Evolutionary conservation across 116 monocot species (phyloP), one percentile per base, ranked within the genome.

Genomic region (Iris pallida): DNA sequence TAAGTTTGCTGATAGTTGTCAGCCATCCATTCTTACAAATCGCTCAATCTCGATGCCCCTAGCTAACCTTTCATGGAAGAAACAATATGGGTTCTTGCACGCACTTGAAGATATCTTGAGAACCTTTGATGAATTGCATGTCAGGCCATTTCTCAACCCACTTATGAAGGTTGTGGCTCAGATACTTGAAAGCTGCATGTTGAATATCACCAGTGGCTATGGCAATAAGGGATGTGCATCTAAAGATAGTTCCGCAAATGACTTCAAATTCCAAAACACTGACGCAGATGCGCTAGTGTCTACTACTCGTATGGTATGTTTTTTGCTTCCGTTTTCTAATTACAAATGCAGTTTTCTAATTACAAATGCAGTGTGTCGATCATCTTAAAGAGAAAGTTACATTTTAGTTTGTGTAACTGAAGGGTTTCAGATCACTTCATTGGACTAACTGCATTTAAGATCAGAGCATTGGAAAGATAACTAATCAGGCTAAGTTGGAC

Each of bases 71-170:
- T 68, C 85, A 4, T 87, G 66, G 81, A 92, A 90, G 68, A 92
- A 84, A 58, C 78, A 16, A 73, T 81, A 73, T 79, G 92, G 92
- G 51, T 92, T 97, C 65, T 72, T 97, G 63, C 79, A 90, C 68
- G 81, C 92, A 16, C 48, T 85, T 68, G 83, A 86, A 73, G 97
- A 92, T 78, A 68, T 97, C 4, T 45, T 97, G 47, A 76, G 70
- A 71, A 87, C 85, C 16, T 97, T 97, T 84, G 97, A 90, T 82
- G 83, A 81, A 18, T 60, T 66, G 5, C 97, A 71, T 47, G 72
- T 97, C 8, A 74, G 57, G 56, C 88, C 92, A 47, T 89, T 83
- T 80, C 79, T 97, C 68, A 83, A 82, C 65, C 60, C 44, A 57
- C 61, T 92, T 53, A 55, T 92, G 80, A 83, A 53, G 42, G 76